Percentiles rank a stretch among this genome's conserved stretches.
phyloP scores from a whole-genome alignment of 306 rosid genomes.

The Benincasa hispida region DNA sequence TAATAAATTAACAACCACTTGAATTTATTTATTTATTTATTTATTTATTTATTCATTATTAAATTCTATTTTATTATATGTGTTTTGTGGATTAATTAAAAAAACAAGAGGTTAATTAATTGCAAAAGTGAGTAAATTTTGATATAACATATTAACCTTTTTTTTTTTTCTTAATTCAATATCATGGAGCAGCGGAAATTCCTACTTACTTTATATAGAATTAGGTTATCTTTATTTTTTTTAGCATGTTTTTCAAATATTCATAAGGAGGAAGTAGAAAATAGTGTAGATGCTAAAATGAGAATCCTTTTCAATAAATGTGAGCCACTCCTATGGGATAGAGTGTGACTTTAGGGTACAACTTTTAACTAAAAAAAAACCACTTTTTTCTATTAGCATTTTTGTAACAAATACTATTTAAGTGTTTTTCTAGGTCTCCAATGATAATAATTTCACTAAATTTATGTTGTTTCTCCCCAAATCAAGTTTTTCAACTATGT shows the following conservation, averaged over 20 bases:
- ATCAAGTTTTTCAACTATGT: too few species aligned
- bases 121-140: too few species aligned
- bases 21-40: too few species aligned
- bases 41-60: too few species aligned
- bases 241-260: background rate
- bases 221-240: background rate
- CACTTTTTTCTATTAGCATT: background rate
- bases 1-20: background rate
- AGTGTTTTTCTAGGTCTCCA: background rate
- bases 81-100: too few species aligned
- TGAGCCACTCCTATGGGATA: background rate
- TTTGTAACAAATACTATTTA: background rate
- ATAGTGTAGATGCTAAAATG: background rate
- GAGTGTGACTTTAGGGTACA: background rate
- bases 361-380: background rate
- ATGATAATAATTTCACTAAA: too few species aligned
- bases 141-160: too few species aligned
- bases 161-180: too few species aligned
- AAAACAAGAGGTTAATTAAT: too few species aligned
- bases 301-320: too few species aligned
- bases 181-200: background rate
- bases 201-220: background rate
- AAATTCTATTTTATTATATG: too few species aligned
- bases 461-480: too few species aligned
- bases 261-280: background rate